Conservation (phyloP, 805 yeast species). For the Ogataea wickerhamii region DNA sequence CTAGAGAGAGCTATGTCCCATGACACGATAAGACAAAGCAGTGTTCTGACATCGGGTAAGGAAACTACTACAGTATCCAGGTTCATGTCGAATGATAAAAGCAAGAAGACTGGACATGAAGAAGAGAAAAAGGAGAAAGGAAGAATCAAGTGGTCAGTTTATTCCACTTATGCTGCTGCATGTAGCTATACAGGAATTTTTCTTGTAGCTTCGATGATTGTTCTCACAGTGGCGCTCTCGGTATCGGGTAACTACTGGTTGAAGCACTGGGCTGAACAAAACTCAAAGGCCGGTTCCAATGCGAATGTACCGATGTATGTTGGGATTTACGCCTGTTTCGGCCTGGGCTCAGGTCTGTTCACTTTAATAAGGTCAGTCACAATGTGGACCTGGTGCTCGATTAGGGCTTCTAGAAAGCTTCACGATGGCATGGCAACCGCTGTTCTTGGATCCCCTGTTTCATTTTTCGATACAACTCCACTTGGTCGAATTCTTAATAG, state of each 20-base stretch:
- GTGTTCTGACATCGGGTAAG: conserved; percentile 56
- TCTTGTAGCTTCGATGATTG: conserved; percentile 35
- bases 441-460: conserved; percentile 58
- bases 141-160: conserved; percentile 51
- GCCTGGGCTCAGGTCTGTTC: conserved; percentile 48
- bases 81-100: conserved; percentile 18
- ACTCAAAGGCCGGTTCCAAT: conserved; percentile 42
- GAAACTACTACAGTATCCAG: conserved; percentile 23
- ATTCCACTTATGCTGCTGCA: conserved; percentile 53
- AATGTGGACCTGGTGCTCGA: conserved; percentile 48
- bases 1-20: conserved; percentile 17
- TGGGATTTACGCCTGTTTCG: conserved; percentile 52
- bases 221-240: conserved; percentile 26
- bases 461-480: conserved; percentile 67
- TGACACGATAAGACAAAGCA: conserved; percentile 51
- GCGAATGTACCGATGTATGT: conserved; percentile 44
- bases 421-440: conserved; percentile 56
- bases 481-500: conserved; percentile 63
- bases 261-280: conserved; percentile 64
- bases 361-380: conserved; percentile 44
- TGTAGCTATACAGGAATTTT: conserved; percentile 51
- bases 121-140: conserved; percentile 58
- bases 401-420: conserved; percentile 51
- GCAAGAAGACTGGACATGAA: conserved; percentile 40
- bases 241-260: conserved; percentile 58